These are phyloP conservation scores for Cudoniella acicularis DNA, from an alignment of 495 filamentous ascomycete genomes.

Conservation along the genomic window DNA sequence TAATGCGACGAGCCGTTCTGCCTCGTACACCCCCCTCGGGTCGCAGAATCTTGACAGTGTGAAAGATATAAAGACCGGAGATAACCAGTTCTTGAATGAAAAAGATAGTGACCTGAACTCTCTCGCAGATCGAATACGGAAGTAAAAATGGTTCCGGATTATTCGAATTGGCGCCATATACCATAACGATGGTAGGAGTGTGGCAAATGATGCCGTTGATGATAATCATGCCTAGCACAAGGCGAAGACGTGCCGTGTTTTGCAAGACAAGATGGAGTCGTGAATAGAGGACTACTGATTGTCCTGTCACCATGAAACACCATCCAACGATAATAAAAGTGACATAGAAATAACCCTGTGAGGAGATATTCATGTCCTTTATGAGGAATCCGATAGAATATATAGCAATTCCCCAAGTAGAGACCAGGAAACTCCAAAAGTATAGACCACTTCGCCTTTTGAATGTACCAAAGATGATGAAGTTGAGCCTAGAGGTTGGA, in stretches of 20 bases:
- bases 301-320: conserved; percentile 62
- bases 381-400: conserved; percentile 59
- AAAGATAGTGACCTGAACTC: conserved; percentile 53
- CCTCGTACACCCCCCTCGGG: conserved; percentile 20
- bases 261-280: conserved; percentile 59
- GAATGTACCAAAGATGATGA: conserved; percentile 39
- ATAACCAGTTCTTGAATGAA: conserved; percentile 54
- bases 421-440: conserved; percentile 40
- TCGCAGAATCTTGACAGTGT: conserved; percentile 47
- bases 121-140: conserved; percentile 53
- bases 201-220: conserved; percentile 52
- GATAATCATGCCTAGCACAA: conserved; percentile 56
- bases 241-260: conserved; percentile 45
- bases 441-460: conserved; percentile 33
- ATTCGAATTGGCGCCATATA: conserved; percentile 51
- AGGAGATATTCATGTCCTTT: conserved; percentile 49
- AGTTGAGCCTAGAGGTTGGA: too few relatives aligned
- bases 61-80: conserved; percentile 54
- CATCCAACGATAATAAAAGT: conserved; percentile 51
- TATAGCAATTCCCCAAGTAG: conserved; percentile 49
- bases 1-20: conserved; percentile 6
- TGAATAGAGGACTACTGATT: conserved; percentile 64
- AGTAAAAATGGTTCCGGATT: conserved; percentile 21
- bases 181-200: conserved; percentile 52
- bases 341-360: conserved; percentile 12